Base-by-base conservation (phyloP, 768 basidiomycete genomes). In the Leccinum variicolor region DNA sequence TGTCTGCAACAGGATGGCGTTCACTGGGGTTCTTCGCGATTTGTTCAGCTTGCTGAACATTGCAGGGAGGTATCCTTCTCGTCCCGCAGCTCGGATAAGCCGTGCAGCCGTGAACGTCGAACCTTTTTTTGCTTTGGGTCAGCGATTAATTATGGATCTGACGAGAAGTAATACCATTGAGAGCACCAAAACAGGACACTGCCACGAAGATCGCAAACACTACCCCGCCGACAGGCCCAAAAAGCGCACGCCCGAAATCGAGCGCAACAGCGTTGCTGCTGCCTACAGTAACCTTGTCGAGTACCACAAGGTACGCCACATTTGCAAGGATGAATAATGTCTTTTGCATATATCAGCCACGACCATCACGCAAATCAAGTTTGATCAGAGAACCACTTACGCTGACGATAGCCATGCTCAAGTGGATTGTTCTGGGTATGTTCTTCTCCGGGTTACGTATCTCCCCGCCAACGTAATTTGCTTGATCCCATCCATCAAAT, bases 401-500 rank as follows among this genome's bases (percentile, higher is more conserved):
- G 50, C 81, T 84, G 50, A 94, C 94, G 39, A 89, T 76, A 3
- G 77, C 71, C 94, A 98, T 95, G 66, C 94, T 96, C n/a, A 79
- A 76, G 69, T 98, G 94, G 45, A 98, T 92, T 1, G 88, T 86
- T 56, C 88, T 79, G 3, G 95, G 95, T 49, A 98, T 87, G 65
- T 94, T 94, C 67, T 84, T 89, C 66, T 88, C 84, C 2, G 92
- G 86, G 58, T 88, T 83, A 54, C 79, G 75, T 76, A 98, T 90
- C 72, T 94, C 94, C 28, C 91, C 95, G 14, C 89, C 91, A 15
- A 98, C 91, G 61, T 89, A 96, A 69, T 93, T 94, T 28, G 83
- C 87, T 73, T 91, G 89, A 66, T 95, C 95, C 94, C 94, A 99
- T 1, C 96, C 96, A 71, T 94, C 94, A 62, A 92, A 94, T 2